phyloP scores from a whole-genome alignment of 805 yeast species.

The Clavispora asparagi region DNA sequence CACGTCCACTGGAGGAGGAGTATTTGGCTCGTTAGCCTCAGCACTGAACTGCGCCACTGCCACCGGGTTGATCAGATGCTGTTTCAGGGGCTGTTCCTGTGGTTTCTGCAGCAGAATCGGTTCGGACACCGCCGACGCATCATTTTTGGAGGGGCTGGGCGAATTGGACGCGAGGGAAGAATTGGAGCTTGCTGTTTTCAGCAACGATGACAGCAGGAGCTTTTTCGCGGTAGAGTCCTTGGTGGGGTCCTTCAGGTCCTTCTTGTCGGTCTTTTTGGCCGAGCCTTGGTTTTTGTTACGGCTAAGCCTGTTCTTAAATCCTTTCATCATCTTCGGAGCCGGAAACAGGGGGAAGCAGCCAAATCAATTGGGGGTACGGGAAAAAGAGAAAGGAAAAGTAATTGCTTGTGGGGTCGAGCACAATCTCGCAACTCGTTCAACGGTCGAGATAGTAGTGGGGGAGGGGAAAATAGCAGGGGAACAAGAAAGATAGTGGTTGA shows the following conservation, averaged over 20 bases:
- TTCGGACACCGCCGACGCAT: not conserved
- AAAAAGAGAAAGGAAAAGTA: not conserved
- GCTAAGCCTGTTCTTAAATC: constrained; percentile 55
- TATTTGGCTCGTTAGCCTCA: not conserved
- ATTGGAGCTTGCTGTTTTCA: constrained; percentile 14
- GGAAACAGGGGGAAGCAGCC: not conserved
- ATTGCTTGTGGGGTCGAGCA: not conserved
- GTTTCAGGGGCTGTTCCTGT: not conserved
- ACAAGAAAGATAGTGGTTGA: not conserved
- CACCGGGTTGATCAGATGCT: not conserved
- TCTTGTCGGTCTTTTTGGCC: constrained; percentile 30
- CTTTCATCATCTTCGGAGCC: constrained; percentile 59
- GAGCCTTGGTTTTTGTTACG: constrained; percentile 33
- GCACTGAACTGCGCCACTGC: constrained; percentile 1
- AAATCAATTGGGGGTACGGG: not conserved
- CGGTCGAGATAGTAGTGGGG: not conserved
- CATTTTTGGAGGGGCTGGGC: constrained; percentile 30
- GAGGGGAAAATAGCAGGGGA: not conserved
- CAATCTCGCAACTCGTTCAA: not conserved
- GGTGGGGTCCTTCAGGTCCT: constrained; percentile 27
- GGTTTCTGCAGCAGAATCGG: not conserved
- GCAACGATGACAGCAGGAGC: constrained; percentile 4
- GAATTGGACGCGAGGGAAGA: constrained; percentile 25
- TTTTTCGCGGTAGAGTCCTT: constrained; percentile 24
- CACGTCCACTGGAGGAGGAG: not conserved